Base-by-base conservation (phyloP, 2,329 filamentous ascomycete genomes). In the Helicocarpus griseus region DNA sequence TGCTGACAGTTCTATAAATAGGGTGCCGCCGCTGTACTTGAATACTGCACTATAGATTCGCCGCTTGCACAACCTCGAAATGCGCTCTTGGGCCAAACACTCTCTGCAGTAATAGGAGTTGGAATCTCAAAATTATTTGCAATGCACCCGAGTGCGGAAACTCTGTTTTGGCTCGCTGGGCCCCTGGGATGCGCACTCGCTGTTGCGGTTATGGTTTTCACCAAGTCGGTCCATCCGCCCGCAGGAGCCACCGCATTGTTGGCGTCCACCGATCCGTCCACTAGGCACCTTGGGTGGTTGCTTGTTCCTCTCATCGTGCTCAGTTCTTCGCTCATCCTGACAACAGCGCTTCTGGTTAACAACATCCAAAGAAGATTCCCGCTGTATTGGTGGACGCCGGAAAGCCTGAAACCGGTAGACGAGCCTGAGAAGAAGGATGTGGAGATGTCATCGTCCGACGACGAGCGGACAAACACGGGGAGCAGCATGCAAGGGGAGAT, bases 1-100 rank as follows among this genome's bases (percentile, higher is more conserved):
- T 50, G 26, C 26, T 41, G 6, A 43, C 36, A 14, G 19, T 17
- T 29, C 17, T 49, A 26, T 49, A 40, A 46, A 19, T 53, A 86
- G 82, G 86, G 86, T 48, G 86, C 86, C 4, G 81, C 84, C 2
- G 85, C 86, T 13, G 83, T 89, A n/a, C 77, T 89, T 35, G 79
- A 86, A 60, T 89, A 86, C 66, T 82, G 83, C 59, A 76, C 80
- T 44, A 83, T 88, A 58, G 81, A 86, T 47, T 84, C 84, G 0
- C 85, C 86, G 0, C 77, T 89, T 26, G 76, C 85, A 0, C 86
- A 89, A 61, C 86, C 86, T 1, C 81, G 86, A 22, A 87, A 85
- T 64, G 76, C 80, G 39, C 64, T 89, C 13, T 54, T 83, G 5
- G 82, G 84, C n/a, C 85, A 89, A 62, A 50, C 85, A 28, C 64